phyloP scores from a whole-genome alignment of 768 basidiomycete species.

The Royoungia palumana region DNA sequence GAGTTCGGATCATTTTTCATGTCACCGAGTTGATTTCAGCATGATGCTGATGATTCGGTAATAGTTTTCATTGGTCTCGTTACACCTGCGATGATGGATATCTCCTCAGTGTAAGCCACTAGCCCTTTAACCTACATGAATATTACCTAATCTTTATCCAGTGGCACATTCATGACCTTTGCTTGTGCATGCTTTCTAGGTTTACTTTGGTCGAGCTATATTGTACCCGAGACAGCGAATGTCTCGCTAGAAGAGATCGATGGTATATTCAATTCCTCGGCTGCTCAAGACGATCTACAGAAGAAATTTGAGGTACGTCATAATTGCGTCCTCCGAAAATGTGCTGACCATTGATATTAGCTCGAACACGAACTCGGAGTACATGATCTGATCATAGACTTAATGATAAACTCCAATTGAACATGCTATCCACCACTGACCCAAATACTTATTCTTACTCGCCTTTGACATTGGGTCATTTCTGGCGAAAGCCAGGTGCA shows the following conservation, averaged over 20 bases:
- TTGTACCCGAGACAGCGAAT: conserved; percentile 76
- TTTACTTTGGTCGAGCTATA: conserved; percentile 66
- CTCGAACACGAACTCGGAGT: conserved; percentile 58
- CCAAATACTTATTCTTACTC: neutral
- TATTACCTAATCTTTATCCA: conserved; percentile 22
- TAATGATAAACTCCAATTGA: conserved; percentile 26
- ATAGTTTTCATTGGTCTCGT: conserved; percentile 73
- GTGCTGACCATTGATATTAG: conserved; percentile 30
- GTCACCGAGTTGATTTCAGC: neutral
- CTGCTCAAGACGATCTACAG: conserved; percentile 49
- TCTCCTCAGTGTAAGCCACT: conserved; percentile 51
- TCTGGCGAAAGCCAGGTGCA: too few species aligned
- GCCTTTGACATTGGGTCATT: too few species aligned
- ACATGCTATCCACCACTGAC: too few species aligned
- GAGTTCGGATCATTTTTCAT: conserved; percentile 12
- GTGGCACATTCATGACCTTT: conserved; percentile 69
- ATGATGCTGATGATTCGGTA: conserved; percentile 4
- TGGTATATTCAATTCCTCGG: conserved; percentile 57
- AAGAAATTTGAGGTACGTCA: conserved; percentile 49
- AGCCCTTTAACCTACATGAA: neutral
- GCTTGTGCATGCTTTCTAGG: conserved; percentile 60
- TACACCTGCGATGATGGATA: conserved; percentile 62
- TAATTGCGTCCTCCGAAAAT: neutral
- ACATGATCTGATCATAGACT: conserved; percentile 39
- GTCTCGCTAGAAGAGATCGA: conserved; percentile 77